A percentile compares a stretch with the other conserved stretches of the same genome.
These are phyloP conservation scores for Earliella scabrosa DNA, from an alignment of 1,284 basidiomycete genomes.

Conservation along the genomic window DNA sequence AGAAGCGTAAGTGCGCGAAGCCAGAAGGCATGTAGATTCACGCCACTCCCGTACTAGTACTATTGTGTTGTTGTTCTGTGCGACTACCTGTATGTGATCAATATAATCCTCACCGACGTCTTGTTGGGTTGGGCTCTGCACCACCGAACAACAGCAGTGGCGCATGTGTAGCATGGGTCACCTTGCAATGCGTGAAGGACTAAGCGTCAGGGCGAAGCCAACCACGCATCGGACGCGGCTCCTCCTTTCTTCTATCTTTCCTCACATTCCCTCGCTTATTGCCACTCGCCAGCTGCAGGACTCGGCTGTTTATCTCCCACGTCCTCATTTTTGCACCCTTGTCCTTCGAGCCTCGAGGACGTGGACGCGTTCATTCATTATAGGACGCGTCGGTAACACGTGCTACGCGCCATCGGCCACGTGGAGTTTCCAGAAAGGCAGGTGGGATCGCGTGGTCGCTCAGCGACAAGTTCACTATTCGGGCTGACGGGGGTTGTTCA, in stretches of 20 bases:
- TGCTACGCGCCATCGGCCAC: constrained; percentile 11
- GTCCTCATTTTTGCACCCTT: not conserved
- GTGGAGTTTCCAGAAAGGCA: constrained; percentile 19
- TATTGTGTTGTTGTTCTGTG: not conserved
- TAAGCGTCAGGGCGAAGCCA: too few species aligned
- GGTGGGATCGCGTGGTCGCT: constrained; percentile 27
- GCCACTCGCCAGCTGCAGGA: not conserved
- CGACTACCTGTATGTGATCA: too few species aligned
- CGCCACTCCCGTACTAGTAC: not conserved
- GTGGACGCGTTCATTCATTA: constrained; percentile 8
- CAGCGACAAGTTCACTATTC: constrained; percentile 30
- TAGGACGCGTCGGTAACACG: constrained; percentile 14
- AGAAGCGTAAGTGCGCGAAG: constrained; percentile 90
- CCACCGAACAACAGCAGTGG: too few species aligned
- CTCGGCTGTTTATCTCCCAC: too few species aligned
- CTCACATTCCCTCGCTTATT: not conserved
- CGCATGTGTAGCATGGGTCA: too few species aligned
- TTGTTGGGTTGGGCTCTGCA: too few species aligned
- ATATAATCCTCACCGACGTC: too few species aligned
- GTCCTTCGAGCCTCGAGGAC: not conserved
- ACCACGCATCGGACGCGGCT: too few species aligned
- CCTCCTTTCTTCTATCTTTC: too few species aligned
- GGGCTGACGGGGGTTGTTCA: constrained; percentile 28
- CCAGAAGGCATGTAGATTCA: constrained; percentile 56
- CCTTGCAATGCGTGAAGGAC: too few species aligned